A percentile compares a stretch with the other conserved stretches of the same genome.
Conservation (phyloP, 2,329 filamentous ascomycete genomes). For the Diaporthe batatas region DNA sequence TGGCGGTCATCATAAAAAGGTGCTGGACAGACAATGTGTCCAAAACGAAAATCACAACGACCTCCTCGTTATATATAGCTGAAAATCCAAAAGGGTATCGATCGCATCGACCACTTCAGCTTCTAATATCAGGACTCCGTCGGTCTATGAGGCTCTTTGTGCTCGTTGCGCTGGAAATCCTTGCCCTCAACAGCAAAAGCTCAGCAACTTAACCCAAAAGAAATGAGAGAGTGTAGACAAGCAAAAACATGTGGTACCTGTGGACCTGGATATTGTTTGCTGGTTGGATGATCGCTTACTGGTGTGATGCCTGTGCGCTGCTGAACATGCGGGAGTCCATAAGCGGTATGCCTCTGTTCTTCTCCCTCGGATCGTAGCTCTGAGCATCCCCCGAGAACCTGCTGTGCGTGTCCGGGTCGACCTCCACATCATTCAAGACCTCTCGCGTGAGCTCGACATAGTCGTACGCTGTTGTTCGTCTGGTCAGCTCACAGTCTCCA, state of each 20-base stretch:
- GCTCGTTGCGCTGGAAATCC: slow-evolving; percentile 27
- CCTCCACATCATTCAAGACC: slow-evolving; percentile 56
- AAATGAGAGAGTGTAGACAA: not conserved
- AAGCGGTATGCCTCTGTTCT: slow-evolving; percentile 65
- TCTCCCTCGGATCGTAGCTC: slow-evolving; percentile 52
- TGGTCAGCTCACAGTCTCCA: not conserved
- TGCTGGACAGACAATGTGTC: not conserved
- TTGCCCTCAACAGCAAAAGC: slow-evolving; percentile 32
- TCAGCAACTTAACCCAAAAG: slow-evolving; percentile 28
- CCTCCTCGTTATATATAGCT: not conserved
- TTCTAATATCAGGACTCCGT: slow-evolving; percentile 29
- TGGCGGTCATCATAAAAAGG: slow-evolving; percentile 2
- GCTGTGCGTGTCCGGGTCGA: slow-evolving; percentile 40
- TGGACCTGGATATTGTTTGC: slow-evolving; percentile 10
- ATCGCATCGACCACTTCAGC: slow-evolving; percentile 26
- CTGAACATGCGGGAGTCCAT: slow-evolving; percentile 59
- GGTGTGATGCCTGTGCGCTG: slow-evolving; percentile 41
- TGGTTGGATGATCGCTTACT: slow-evolving; percentile 37
- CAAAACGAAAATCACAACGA: slow-evolving; percentile 9
- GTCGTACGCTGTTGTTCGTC: slow-evolving; percentile 75
- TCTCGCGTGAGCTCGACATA: slow-evolving; percentile 87
- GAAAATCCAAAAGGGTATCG: slow-evolving; percentile 19
- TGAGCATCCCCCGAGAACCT: slow-evolving; percentile 49
- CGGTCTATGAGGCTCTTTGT: slow-evolving; percentile 37
- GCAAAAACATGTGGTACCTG: slow-evolving; percentile 6